Conservation (phyloP, 192 early-diverging fungal genomes). For the Linnemannia elongata region DNA sequence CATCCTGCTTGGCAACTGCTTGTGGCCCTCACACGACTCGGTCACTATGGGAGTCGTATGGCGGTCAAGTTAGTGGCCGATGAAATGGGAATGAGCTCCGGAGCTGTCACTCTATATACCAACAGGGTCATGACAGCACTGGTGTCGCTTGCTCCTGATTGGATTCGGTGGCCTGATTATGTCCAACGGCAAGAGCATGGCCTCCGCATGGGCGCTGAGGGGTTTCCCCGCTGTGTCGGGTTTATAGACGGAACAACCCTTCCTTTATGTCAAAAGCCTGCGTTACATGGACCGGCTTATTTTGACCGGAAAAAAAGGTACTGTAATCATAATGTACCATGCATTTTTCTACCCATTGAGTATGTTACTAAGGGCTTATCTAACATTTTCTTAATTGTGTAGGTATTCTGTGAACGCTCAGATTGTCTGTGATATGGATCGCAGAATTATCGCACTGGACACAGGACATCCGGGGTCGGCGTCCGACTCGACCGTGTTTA, state of each 20-base stretch:
- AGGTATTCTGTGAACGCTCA: conserved; percentile 15
- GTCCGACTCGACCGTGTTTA: neutral
- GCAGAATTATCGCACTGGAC: neutral
- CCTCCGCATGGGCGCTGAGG: neutral
- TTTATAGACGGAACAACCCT: conserved; percentile 18
- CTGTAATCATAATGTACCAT: neutral
- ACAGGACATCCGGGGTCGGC: conserved; percentile 2
- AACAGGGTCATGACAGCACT: neutral
- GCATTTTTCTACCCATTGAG: neutral
- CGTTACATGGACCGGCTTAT: neutral
- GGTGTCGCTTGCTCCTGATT: conserved; percentile 4
- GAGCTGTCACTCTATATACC: neutral
- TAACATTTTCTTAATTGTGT: neutral
- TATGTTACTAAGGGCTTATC: neutral
- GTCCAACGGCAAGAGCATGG: neutral
- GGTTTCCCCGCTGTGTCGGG: conserved; percentile 12
- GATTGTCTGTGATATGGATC: conserved; percentile 11
- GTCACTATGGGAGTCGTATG: neutral
- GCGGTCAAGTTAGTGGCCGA: neutral
- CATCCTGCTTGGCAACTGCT: conserved; percentile 17
- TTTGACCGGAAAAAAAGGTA: conserved; percentile 18
- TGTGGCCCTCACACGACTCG: conserved; percentile 3
- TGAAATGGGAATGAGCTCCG: neutral
- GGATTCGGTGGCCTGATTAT: conserved; percentile 10
- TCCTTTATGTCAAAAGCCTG: neutral